Evolutionary conservation across 495 filamentous ascomycete genomes (phyloP).

Genomic region (Darksidea phi): DNA sequence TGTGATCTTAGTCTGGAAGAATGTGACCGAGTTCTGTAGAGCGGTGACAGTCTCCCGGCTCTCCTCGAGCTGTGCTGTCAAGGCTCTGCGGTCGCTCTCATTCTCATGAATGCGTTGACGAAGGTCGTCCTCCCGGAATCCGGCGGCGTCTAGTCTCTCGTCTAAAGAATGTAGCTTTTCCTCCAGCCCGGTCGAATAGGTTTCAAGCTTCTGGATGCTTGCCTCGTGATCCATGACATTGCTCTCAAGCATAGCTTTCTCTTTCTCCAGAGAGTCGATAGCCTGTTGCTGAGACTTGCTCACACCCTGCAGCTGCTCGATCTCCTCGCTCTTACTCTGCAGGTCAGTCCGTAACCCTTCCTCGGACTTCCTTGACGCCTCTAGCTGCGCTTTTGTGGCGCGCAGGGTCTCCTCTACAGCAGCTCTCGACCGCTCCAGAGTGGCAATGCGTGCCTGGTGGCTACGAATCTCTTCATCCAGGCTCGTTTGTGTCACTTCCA

Average conservation of each 20-base stretch:
- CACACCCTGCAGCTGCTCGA: constrained; percentile 15
- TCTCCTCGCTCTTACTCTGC: constrained; percentile 17
- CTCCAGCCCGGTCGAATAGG: constrained; percentile 11
- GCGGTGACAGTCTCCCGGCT: neutral
- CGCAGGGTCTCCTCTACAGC: constrained; percentile 16
- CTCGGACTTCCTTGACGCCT: constrained; percentile 16
- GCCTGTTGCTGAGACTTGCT: neutral
- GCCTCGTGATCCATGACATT: constrained; percentile 3
- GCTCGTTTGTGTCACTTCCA: constrained; percentile 9
- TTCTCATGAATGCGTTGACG: neutral
- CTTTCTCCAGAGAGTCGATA: constrained; percentile 13
- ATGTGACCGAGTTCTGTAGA: constrained; percentile 3
- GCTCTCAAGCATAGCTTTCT: constrained; percentile 10
- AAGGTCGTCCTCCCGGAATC: neutral
- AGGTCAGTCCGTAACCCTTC: constrained; percentile 19
- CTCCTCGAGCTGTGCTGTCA: neutral
- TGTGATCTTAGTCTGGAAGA: constrained; percentile 18
- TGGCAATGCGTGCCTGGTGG: constrained; percentile 19
- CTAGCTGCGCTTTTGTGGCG: constrained; percentile 13
- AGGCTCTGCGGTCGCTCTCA: neutral
- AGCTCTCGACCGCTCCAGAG: constrained; percentile 21
- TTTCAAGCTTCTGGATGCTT: constrained; percentile 23
- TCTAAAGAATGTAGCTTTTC: constrained; percentile 6
- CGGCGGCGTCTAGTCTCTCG: neutral
- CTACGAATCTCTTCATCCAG: constrained; percentile 25